Evolutionary conservation across 805 yeast species (phyloP), one percentile per base, ranked within the genome.

Genomic region (Wickerhamiella galacta): DNA sequence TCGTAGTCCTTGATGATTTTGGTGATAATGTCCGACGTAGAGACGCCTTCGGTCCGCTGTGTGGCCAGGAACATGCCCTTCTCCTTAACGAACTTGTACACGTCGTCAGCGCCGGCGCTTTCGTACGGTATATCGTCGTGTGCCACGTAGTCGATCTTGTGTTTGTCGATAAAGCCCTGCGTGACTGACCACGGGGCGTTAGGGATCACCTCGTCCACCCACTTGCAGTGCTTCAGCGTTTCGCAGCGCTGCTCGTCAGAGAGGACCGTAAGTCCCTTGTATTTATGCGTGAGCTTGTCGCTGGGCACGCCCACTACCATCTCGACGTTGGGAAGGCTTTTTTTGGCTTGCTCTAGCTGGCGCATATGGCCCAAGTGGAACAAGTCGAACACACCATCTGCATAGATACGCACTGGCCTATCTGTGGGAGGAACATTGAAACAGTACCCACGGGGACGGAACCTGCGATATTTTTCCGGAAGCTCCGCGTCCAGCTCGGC

Each of bases 351-450:
- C 52, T 90, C 96, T 46, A 90, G 64, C 55, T 90, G 98, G 50
- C 83, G 73, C 98, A 90, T 90, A 53, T 90, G 98, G 16, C 98
- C 98, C 49, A 90, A 54, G 56, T 90, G 98, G 60, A 90, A 90
- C 40, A 90, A 60, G 57, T 90, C 98, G 61, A 90, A 90, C 14
- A 90, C 95, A 33, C 98, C 98, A 57, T 90, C 98, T 4, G 98
- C 98, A 53, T 90, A 90, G n/a, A 90, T 71, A 39, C 98, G 67
- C 19, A 90, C 72, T 1, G 94, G 85, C 38, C 95, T 66, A 48
- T 77, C 90, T 3, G 52, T 60, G 2, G 95, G 92, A 2, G 98
- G 98, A 17, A 74, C 45, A 44, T 81, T 82, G 54, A 90, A 69
- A 43, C 61, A 62, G 58, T 57, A 82, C 2, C 95, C 95, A 20